Conservation (phyloP, 306 rosid genomes). For the Citrullus mucosospermus region DNA sequence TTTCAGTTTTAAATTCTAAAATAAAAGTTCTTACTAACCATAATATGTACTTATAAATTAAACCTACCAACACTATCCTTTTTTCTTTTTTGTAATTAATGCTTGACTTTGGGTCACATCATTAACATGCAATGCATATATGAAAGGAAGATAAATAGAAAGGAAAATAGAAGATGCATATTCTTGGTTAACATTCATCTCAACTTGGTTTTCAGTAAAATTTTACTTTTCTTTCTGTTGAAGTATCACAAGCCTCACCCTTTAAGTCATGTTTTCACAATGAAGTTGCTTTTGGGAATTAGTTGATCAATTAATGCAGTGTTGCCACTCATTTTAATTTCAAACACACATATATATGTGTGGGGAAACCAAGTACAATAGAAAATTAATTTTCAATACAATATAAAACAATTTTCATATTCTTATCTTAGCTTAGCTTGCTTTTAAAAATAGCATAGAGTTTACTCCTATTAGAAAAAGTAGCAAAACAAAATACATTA, state of each 20-base stretch:
- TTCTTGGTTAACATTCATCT: background rate
- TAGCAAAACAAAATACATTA: too few relatives aligned
- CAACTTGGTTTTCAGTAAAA: background rate
- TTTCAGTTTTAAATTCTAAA: too few relatives aligned
- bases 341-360: too few relatives aligned
- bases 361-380: too few relatives aligned
- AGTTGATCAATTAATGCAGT: conserved; percentile 5
- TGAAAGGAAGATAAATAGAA: background rate
- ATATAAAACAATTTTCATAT: too few relatives aligned
- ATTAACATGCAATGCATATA: background rate
- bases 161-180: background rate
- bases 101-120: background rate
- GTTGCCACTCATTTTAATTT: background rate
- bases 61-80: too few relatives aligned
- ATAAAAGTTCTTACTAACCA: too few relatives aligned
- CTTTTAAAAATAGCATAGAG: too few relatives aligned
- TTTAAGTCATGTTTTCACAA: background rate
- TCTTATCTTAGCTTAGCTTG: too few relatives aligned
- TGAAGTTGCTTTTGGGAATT: background rate
- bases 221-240: background rate
- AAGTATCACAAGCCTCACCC: conserved; percentile 4
- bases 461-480: too few relatives aligned
- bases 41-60: too few relatives aligned
- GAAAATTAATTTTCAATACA: too few relatives aligned
- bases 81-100: background rate